Percentiles rank a stretch among this genome's conserved stretches.
These are phyloP conservation scores for Lasiosphaeriaceae sp. DNA, from an alignment of 495 filamentous ascomycete genomes.

Conservation along the genomic window DNA sequence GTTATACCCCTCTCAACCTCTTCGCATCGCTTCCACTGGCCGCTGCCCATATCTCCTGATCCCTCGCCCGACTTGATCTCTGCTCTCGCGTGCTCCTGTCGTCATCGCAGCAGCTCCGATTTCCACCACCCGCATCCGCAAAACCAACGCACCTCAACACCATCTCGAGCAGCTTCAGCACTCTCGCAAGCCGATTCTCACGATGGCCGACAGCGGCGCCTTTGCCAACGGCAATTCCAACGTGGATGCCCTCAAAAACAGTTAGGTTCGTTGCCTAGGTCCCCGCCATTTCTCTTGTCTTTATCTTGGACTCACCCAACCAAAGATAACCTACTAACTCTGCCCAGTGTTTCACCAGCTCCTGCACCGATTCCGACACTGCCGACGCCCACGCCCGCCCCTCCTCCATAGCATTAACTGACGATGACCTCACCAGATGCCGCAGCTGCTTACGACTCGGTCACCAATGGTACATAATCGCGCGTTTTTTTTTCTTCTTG, in stretches of 20 bases:
- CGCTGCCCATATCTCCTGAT: neutral
- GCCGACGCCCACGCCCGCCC: neutral
- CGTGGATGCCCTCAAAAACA: conserved; percentile 38
- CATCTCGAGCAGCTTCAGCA: conserved; percentile 1
- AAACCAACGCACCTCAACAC: neutral
- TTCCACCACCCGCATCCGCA: neutral
- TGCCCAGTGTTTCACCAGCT: conserved; percentile 29
- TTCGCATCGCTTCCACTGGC: neutral
- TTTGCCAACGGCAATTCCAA: conserved; percentile 24
- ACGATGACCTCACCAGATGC: conserved; percentile 32
- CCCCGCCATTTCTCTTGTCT: conserved; percentile 1
- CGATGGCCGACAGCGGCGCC: conserved; percentile 32
- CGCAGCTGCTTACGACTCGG: conserved; percentile 36
- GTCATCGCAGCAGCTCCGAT: conserved; percentile 4
- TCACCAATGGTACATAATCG: conserved; percentile 35
- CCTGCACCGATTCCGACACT: conserved; percentile 8
- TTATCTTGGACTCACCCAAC: conserved; percentile 4
- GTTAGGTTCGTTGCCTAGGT: conserved; percentile 44
- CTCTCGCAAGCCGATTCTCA: conserved; percentile 15
- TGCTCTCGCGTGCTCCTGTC: neutral
- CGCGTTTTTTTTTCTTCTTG: neutral
- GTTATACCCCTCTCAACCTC: neutral
- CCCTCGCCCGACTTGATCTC: neutral
- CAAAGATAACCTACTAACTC: conserved; percentile 28
- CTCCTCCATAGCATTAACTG: conserved; percentile 7